A percentile compares a stretch with the other conserved stretches of the same genome.
Conservation (phyloP, 495 filamentous ascomycete species). For the Neurospora hispaniola region DNA sequence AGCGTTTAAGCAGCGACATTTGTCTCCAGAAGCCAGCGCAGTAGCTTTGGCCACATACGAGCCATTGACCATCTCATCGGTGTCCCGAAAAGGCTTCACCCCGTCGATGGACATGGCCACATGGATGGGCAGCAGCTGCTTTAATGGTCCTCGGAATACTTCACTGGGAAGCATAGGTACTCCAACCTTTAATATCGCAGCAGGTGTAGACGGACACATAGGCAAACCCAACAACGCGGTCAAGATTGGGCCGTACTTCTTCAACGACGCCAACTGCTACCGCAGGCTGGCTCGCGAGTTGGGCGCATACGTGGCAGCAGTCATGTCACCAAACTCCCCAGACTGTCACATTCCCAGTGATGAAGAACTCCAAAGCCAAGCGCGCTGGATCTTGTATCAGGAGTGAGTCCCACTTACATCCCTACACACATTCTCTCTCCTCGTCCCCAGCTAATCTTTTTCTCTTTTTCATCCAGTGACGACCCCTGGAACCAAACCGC, state of each 20-base stretch:
- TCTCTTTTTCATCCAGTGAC: conserved; percentile 29
- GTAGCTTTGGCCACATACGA: not conserved
- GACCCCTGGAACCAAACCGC: conserved; percentile 69
- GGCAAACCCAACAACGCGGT: not conserved
- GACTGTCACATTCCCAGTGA: conserved; percentile 42
- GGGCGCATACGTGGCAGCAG: conserved; percentile 33
- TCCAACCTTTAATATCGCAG: not conserved
- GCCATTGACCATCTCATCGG: conserved; percentile 9
- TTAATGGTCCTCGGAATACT: not conserved
- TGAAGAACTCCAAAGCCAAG: conserved; percentile 43
- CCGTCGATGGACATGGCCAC: not conserved
- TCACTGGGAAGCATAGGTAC: not conserved
- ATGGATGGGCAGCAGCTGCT: not conserved
- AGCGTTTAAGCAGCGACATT: conserved; percentile 32
- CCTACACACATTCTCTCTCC: not conserved
- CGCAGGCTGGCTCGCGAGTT: conserved; percentile 37
- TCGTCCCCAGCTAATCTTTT: not conserved
- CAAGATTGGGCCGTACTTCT: conserved; percentile 10
- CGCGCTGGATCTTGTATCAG: conserved; percentile 46
- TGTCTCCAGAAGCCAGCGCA: conserved; percentile 4
- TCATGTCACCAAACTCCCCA: conserved; percentile 43
- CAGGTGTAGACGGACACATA: not conserved
- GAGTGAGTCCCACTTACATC: conserved; percentile 25
- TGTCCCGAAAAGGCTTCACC: not conserved
- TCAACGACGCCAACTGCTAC: conserved; percentile 47